Conservation (phyloP, 2,329 filamentous ascomycete species). For the Pestalotiopsis sp. region DNA sequence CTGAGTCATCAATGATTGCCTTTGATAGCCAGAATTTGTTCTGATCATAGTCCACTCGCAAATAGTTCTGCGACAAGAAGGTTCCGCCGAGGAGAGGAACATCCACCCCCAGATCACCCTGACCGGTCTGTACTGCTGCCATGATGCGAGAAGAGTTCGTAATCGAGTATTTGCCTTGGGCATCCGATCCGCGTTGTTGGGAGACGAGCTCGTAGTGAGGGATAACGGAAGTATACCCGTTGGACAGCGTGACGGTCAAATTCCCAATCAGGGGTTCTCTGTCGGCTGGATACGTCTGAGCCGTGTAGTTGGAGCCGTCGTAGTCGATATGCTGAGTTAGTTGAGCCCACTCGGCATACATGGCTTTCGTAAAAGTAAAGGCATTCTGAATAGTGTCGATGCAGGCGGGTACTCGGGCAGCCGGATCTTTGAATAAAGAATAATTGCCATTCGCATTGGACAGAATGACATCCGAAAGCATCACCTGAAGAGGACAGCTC, state of each 20-base stretch:
- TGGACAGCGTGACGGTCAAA: constrained; percentile 19
- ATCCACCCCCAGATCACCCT: constrained; percentile 19
- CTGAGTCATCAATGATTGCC: background rate
- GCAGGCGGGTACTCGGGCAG: constrained; percentile 18
- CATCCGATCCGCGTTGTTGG: constrained; percentile 18
- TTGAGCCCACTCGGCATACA: constrained; percentile 16
- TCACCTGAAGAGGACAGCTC: constrained; percentile 20
- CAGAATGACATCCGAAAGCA: constrained; percentile 19
- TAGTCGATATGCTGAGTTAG: constrained; percentile 14
- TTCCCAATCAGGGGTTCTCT: constrained; percentile 17
- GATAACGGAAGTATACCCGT: constrained; percentile 22
- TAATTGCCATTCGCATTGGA: constrained; percentile 21
- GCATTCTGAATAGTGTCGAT: constrained; percentile 22
- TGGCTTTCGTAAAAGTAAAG: constrained; percentile 19
- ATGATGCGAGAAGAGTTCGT: constrained; percentile 16
- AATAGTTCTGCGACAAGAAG: constrained; percentile 21
- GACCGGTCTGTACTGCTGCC: constrained; percentile 15
- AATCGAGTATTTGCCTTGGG: constrained; percentile 18
- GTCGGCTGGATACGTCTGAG: constrained; percentile 14
- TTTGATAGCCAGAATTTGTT: constrained; percentile 19
- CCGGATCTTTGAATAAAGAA: constrained; percentile 18
- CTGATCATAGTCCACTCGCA: constrained; percentile 18
- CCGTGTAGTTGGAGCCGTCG: constrained; percentile 10
- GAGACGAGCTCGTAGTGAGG: constrained; percentile 21
- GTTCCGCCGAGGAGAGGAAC: constrained; percentile 20